Evolutionary conservation across 306 rosid species (phyloP).

Genomic region (Alnus rubra): DNA sequence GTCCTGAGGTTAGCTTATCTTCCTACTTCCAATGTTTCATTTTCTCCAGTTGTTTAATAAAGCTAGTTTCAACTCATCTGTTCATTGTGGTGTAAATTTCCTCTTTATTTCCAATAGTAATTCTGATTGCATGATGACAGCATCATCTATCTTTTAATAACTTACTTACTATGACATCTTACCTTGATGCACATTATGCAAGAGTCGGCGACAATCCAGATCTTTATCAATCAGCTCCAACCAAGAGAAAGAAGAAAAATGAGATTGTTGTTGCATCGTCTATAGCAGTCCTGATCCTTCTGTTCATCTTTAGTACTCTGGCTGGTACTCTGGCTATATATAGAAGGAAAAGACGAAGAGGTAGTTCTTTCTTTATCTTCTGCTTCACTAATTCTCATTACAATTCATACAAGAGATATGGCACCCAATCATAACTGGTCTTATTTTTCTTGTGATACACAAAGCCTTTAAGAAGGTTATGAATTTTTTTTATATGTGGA

Average conservation of each 20-base stretch:
- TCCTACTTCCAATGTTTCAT: not conserved
- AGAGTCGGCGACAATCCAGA: conserved; percentile 35
- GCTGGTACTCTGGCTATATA: not conserved
- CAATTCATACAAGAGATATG: not conserved
- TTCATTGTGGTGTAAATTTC: not conserved
- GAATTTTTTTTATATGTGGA: too few relatives aligned
- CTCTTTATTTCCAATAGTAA: not conserved
- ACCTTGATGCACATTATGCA: not conserved
- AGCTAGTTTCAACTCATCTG: too few relatives aligned
- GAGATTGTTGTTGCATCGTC: conserved; percentile 17
- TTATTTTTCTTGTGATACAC: not conserved
- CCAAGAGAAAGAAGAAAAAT: conserved; percentile 17
- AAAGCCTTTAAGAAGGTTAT: too few relatives aligned
- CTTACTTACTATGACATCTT: not conserved
- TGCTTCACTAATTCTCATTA: not conserved
- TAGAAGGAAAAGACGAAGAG: conserved; percentile 23
- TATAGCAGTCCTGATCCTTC: conserved; percentile 15
- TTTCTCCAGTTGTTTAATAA: not conserved
- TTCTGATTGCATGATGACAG: not conserved
- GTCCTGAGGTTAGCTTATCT: conserved; percentile 3
- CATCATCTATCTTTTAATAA: not conserved
- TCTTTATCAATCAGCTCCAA: conserved; percentile 11
- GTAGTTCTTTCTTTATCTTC: not conserved
- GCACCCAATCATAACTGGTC: not conserved
- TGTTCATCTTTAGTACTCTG: conserved; percentile 3